These are phyloP conservation scores for Malania oleifera DNA, from an alignment of 164 flowering plant genomes.

Conservation along the genomic window DNA sequence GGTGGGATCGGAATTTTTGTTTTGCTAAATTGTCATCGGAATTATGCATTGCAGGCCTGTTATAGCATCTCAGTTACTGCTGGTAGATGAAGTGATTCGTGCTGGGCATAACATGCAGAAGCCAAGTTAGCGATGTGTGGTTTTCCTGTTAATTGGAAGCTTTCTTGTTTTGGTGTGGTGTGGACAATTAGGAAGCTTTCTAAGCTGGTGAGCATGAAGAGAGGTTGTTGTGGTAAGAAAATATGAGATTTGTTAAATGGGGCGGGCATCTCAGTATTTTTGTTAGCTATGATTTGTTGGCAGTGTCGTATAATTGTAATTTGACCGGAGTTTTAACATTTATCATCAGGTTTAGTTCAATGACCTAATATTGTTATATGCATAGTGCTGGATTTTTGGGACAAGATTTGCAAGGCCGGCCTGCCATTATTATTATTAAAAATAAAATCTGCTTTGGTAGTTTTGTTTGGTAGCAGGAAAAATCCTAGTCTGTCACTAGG, in stretches of 20 bases:
- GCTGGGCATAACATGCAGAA: conserved; percentile 98
- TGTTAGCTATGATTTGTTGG: no score
- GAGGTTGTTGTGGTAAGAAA: no score
- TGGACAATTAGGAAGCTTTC: neutral
- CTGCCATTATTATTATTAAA: no score
- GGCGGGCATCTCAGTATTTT: neutral
- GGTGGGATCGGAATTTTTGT: no score
- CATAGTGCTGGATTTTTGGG: no score
- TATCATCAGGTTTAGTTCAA: neutral
- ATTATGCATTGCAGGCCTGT: conserved; percentile 81
- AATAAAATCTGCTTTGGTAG: no score
- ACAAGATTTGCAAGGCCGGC: no score
- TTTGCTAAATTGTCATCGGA: no score
- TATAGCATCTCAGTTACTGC: conserved; percentile 85
- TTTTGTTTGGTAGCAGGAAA: no score
- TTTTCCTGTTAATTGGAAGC: neutral
- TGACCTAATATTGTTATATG: no score
- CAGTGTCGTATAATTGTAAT: neutral
- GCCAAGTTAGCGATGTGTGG: conserved; percentile 46
- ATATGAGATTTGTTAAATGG: neutral
- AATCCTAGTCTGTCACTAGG: no score
- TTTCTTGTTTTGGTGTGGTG: neutral
- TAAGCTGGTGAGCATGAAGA: no score
- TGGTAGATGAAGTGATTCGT: conserved; percentile 98
- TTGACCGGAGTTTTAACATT: neutral